Base-by-base conservation (phyloP, 345 rosid genomes). In the Leavenworthia alabamica region DNA sequence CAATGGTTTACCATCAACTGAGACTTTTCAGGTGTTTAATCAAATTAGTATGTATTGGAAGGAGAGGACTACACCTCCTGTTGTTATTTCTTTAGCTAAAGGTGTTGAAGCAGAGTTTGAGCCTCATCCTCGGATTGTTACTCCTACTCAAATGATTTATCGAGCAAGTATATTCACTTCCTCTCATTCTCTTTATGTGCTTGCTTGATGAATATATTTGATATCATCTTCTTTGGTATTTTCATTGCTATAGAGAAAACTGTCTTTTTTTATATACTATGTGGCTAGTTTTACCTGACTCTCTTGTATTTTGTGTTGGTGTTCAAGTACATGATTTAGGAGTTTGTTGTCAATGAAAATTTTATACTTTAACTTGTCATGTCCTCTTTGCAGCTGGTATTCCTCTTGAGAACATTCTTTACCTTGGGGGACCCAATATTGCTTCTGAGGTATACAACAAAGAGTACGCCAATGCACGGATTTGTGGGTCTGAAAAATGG, bases 371-470 rank as follows among this genome's bases (percentile, higher is more conserved):
- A n/a, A n/a, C 13, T 58, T 32, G 10, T 13, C 7, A 27, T 58
- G 4, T 29, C 3, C 43, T 29, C 4, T 26, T 36, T 69, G 56
- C 15, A 70, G 74, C 74, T 62, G 74, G 59, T 14, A 47, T 70
- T 23, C 81, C 83, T 5, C 54, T 78, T 64, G 97, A 93, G 76
- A 93, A 87, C 65, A 93, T 93, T 67, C 89, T 89, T 8, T 93
- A 93, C 75, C 97, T 93, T n/a, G 99, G 99, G 12, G 99, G 99
- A 70, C 99, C 99, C 3, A 93, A 93, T 73, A 93, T 93, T 62
- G 99, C 97, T 32, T 85, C 99, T 0, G 99, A 93, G 73, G 89
- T 93, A 16, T 87, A 93, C 73, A 84, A 89, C 75, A 85, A 73
- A 64, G 99, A 93, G 73, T 93, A 93, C 31, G 99, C 97, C 6